Conservation (phyloP, 441 rosid species). For the Cnidoscolus chayamansa region DNA sequence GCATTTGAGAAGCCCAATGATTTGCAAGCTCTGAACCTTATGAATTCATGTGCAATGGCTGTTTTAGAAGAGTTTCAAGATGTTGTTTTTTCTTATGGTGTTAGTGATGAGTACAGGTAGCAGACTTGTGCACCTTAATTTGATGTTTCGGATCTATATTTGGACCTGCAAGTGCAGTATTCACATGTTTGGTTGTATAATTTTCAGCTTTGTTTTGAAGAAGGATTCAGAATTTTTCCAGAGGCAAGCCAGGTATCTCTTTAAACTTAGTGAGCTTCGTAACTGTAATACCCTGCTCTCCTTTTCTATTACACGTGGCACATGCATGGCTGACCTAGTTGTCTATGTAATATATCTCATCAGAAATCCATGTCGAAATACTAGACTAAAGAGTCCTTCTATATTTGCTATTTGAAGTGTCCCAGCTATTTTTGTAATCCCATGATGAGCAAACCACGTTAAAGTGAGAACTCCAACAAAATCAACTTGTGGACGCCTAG, state of each 20-base stretch:
- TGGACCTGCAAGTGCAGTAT: conserved; percentile 16
- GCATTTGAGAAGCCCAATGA: conserved; percentile 89
- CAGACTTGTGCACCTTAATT: conserved; percentile 8
- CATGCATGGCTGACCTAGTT: neutral
- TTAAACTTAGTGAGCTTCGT: neutral
- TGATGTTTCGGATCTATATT: conserved; percentile 17
- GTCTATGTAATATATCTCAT: neutral
- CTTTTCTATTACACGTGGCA: neutral
- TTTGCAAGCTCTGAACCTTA: conserved; percentile 82
- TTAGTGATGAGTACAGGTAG: conserved; percentile 93
- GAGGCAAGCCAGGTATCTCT: conserved; percentile 60
- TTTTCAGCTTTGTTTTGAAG: conserved; percentile 72
- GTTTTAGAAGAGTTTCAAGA: conserved; percentile 66
- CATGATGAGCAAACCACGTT: no score
- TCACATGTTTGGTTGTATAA: conserved; percentile 20
- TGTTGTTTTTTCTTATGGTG: conserved; percentile 72
- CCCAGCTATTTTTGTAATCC: neutral
- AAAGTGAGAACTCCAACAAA: no score
- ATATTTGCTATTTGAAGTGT: neutral
- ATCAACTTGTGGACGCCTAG: neutral
- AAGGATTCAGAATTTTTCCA: conserved; percentile 55
- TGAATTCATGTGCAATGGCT: conserved; percentile 87
- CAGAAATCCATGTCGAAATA: no score
- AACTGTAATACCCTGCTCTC: neutral
- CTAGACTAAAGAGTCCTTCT: neutral